Evolutionary conservation across 495 filamentous ascomycete genomes (phyloP), one percentile per base, ranked within the genome.

Genomic region (Penicillium pancosmium): DNA sequence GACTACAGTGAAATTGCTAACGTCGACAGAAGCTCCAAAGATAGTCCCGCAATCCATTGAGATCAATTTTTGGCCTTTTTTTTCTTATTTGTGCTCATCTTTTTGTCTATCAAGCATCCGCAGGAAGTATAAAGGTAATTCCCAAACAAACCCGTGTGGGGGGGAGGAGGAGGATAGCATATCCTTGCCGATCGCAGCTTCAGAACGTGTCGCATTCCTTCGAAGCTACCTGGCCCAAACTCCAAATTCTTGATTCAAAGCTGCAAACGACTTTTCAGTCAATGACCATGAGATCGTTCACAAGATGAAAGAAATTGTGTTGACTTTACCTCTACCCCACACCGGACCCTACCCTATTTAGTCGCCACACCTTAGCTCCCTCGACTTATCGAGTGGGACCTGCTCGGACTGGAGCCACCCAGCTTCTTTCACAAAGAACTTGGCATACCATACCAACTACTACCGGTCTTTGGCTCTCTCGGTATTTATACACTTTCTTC

Each of bases 121-220:
- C 19, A 25, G 8, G 46, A 27, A 48, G 46, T 48, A 48, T 48
- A 48, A 48, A 12, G 46, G 46, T 48, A 48, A 43, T 55, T 34
- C n/a, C 19, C n/a, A 33, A 36, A 52, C 49, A 57, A 16, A n/a
- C 15, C 36, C 36, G 15, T 38, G 41, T 44, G 41, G 41, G 34
- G 53, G 12, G 41, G 34, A 48, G 12, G 25, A 27, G 27, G 8
- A 31, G 27, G 27, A 31, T 31, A 31, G 27, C 27, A 31, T 18
- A 54, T 36, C 52, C 51, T 21, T 60, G 57, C 35, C 36, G 57
- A 60, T 60, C 57, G 47, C 52, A 52, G 57, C 44, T 50, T 59
- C 16, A 49, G 16, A 34, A 50, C 15, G 46, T 10, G n/a, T 49
- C 47, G 47, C 55, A 41, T 57, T 50, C 47, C 12, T 50, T 15